Evolutionary conservation across 345 rosid species (phyloP), one percentile per base, ranked within the genome.

Genomic region (Cardiospermum halicacabum): DNA sequence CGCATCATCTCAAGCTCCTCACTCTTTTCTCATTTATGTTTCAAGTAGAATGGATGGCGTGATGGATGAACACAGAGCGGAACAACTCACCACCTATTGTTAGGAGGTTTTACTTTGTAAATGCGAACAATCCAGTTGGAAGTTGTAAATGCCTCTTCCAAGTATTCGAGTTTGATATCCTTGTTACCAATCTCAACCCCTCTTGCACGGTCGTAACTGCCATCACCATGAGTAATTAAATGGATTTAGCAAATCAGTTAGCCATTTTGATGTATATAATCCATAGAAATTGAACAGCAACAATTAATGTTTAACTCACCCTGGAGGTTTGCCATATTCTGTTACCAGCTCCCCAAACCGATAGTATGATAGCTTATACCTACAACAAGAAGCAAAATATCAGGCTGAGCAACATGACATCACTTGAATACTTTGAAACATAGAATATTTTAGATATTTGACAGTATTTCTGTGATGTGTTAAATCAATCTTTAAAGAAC

Each of bases 131-230:
- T 94, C 99, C 99, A 94, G 78, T 94, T 94, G 12, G 95, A 87
- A 15, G 97, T 94, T 2, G 99, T 94, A 75, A 85, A 94, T 18
- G 99, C 99, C 79, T 94, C 99, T 77, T 94, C 99, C 75, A 94
- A 69, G 70, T 91, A 77, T 67, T 94, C 93, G 2, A 94, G 96
- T 72, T 94, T 91, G 32, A 94, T 62, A 69, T 91, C 93, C 77
- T 94, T 94, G 62, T 94, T 94, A 69, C 99, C 98, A 45, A 93
- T 93, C 78, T 93, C 98, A 53, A 88, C 98, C 15, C 98, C 97
- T 67, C 98, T 84, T 11, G 98, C 98, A 53, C 98, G 87, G 82
- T 93, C 98, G 70, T 80, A 93, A 74, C 98, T 93, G 74, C 66
- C 68, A 74, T 32, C 43, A 49, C 53, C 58, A 34, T 4, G 47